Base-by-base conservation (phyloP, 768 basidiomycete genomes). In the Pisolithus orientalis region DNA sequence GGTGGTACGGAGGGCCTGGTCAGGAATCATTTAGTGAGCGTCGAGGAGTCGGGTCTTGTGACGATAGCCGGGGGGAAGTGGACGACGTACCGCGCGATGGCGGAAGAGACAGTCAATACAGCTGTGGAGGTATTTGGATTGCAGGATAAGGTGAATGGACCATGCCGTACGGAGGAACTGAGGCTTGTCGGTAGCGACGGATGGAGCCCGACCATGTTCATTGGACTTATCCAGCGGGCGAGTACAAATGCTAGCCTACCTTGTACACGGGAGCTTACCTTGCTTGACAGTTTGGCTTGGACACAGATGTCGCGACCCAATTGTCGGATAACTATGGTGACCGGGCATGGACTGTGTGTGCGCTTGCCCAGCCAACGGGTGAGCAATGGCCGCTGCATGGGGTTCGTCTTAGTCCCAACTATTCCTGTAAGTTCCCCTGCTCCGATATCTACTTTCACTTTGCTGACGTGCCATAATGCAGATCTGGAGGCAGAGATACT, bases 11-110 rank as follows among this genome's bases (percentile, higher is more conserved):
- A 94, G 70, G 87, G 86, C 0, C 72, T 99, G 49, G 95, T 99
- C 17, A 73, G 95, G 62, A 97, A 87, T 65, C 95, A 98, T 71
- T 80, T 99, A 79, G 88, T 96, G 57, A 79, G 93, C 64, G 82
- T 92, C 32, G 82, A 80, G 39, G 78, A 80, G 44, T 82, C 82
- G 55, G 93, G 94, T 16, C 73, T 99, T 60, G 70, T 99, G 54
- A 97, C 94, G 28, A 93, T 97, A 60, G 93, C 91, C 2, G 95
- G 95, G 16, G 95, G 95, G 5, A 99, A 99, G 70, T 99, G 95
- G 95, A 99, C 95, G 53, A 97, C 95, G 45, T 99, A 97, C 72
- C 76, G 90, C 46, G 85, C 84, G 31, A 96, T 98, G 95, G 93
- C 95, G 24, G 79, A 93, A 72, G 95, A 98, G 73, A 88, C 93